These are phyloP conservation scores for Chimonanthus salicifolius DNA, from an alignment of 164 flowering plant species.

Conservation along the genomic window DNA sequence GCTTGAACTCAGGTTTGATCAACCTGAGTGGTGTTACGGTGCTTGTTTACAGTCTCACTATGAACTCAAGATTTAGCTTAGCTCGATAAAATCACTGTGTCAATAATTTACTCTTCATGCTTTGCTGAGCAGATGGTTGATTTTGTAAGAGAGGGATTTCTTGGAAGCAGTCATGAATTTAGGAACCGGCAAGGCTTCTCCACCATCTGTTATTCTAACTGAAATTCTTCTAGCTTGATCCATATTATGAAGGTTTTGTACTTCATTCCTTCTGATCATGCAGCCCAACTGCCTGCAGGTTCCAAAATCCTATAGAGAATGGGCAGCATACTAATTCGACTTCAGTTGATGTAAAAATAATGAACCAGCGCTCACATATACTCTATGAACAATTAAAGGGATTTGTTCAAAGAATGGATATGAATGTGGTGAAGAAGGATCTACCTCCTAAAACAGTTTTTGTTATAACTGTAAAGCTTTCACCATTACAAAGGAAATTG, in stretches of 20 bases:
- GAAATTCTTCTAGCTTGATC: not conserved
- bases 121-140: conserved; percentile 83
- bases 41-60: not conserved
- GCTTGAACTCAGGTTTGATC: too few species aligned
- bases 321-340: conserved; percentile 97
- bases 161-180: conserved; percentile 95
- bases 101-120: conserved; percentile 1
- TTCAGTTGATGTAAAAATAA: conserved; percentile 78
- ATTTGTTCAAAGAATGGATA: conserved; percentile 95
- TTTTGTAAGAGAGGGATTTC: conserved; percentile 98
- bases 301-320: conserved; percentile 94
- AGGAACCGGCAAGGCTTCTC: conserved; percentile 65
- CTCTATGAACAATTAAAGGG: conserved; percentile 96
- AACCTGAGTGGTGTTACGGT: too few species aligned
- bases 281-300: conserved; percentile 41
- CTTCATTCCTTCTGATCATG: not conserved
- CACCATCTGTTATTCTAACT: not conserved
- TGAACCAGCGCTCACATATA: conserved; percentile 97
- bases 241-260: not conserved
- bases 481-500: conserved; percentile 74
- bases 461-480: conserved; percentile 89
- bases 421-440: conserved; percentile 90
- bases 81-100: not conserved
- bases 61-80: conserved; percentile 9
- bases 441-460: conserved; percentile 95